Evolutionary conservation across 164 flowering plant genomes (phyloP).

Genomic region (Magnolia sinica): DNA sequence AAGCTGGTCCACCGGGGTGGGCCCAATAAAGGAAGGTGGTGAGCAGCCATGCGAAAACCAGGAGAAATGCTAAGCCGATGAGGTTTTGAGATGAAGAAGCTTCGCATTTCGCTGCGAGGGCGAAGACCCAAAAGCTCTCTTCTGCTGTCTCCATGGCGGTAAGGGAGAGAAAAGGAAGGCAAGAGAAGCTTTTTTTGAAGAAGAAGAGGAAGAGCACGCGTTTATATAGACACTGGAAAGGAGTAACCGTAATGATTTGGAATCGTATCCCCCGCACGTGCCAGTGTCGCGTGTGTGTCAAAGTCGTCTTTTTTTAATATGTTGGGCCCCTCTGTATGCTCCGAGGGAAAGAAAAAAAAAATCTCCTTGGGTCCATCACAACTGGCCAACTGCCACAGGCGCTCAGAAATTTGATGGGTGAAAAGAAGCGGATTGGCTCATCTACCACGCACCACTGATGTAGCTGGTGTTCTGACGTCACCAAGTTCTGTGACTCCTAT

Average conservation of each 20-base stretch:
- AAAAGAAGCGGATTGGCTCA: no score
- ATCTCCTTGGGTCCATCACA: no score
- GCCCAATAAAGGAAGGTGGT: slow-evolving; percentile 35
- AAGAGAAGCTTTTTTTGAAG: background rate
- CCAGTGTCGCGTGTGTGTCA: background rate
- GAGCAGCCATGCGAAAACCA: slow-evolving; percentile 21
- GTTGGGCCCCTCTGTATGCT: no score
- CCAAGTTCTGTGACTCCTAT: no score
- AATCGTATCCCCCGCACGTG: background rate
- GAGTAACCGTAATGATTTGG: background rate
- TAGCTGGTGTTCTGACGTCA: no score
- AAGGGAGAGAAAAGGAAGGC: background rate
- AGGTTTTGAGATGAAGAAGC: slow-evolving; percentile 15
- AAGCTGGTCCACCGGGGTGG: slow-evolving; percentile 58
- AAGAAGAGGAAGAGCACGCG: background rate
- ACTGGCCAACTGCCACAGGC: no score
- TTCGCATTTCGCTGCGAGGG: slow-evolving; percentile 34
- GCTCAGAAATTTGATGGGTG: no score
- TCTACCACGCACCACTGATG: no score
- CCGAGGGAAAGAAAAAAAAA: no score
- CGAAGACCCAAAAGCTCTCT: slow-evolving; percentile 37
- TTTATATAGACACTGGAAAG: slow-evolving; percentile 4
- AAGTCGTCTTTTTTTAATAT: no score
- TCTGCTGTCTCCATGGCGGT: slow-evolving; percentile 26
- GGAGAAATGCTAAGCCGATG: slow-evolving; percentile 6